A percentile compares a stretch with the other conserved stretches of the same genome.
These are phyloP conservation scores for Botrytis hyacinthi DNA, from an alignment of 2,329 filamentous ascomycete genomes.

Conservation along the genomic window DNA sequence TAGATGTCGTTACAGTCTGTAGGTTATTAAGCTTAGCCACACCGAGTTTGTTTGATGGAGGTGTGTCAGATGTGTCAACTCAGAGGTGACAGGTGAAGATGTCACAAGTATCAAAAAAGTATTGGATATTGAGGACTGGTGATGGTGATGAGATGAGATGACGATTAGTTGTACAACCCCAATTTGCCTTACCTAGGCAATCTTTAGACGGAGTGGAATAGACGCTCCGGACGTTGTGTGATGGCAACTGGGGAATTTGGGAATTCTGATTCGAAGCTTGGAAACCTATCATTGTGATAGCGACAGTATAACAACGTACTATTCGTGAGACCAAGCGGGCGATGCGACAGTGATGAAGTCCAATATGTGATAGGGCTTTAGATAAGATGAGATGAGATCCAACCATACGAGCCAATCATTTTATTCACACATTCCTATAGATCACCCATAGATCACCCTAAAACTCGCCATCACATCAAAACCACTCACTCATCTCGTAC, in stretches of 20 bases:
- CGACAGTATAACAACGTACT: background rate
- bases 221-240: conserved; percentile 1
- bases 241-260: background rate
- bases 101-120: background rate
- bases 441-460: background rate
- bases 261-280: background rate
- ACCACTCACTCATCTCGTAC: background rate
- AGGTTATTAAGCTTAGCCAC: background rate
- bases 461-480: background rate
- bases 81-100: background rate
- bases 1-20: background rate
- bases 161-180: background rate
- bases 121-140: background rate
- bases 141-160: conserved; percentile 12
- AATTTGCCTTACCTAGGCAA: background rate
- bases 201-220: background rate
- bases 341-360: background rate
- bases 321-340: conserved; percentile 3
- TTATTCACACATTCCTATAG: background rate
- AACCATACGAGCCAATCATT: background rate
- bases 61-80: background rate
- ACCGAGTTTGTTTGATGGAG: background rate
- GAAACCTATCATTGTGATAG: background rate
- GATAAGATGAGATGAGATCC: conserved; percentile 18
- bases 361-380: background rate